A percentile compares a stretch with the other conserved stretches of the same genome.
These are phyloP conservation scores for Aspergillus saccharolyticus DNA, from an alignment of 495 filamentous ascomycete species.

Conservation along the genomic window DNA sequence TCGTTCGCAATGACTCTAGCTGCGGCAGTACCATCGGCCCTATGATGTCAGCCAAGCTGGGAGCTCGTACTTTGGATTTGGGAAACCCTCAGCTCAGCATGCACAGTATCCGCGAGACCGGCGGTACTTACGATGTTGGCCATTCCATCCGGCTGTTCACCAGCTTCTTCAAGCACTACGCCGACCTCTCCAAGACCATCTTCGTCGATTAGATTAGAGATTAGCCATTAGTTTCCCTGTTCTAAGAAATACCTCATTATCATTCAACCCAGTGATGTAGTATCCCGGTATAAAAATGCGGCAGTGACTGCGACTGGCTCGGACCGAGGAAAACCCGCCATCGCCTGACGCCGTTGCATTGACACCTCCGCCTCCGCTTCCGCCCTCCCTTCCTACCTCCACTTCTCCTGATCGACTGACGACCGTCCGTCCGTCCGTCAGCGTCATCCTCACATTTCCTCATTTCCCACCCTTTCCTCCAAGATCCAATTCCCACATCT, in stretches of 20 bases:
- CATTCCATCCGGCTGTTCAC: slow-evolving; percentile 82
- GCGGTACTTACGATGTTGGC: slow-evolving; percentile 80
- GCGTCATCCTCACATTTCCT: background rate
- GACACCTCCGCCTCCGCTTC: background rate
- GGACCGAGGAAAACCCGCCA: slow-evolving; percentile 25
- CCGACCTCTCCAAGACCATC: slow-evolving; percentile 72
- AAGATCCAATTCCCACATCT: background rate
- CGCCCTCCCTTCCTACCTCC: slow-evolving; percentile 7
- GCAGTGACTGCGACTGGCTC: background rate
- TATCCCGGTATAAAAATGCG: slow-evolving; percentile 1
- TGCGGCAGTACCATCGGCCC: slow-evolving; percentile 97
- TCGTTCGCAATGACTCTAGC: slow-evolving; percentile 89
- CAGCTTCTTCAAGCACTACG: slow-evolving; percentile 79
- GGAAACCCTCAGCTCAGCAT: slow-evolving; percentile 96
- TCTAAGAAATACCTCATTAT: background rate
- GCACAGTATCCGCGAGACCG: slow-evolving; percentile 95
- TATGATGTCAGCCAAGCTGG: slow-evolving; percentile 81
- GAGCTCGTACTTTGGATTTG: slow-evolving; percentile 82
- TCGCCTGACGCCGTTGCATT: slow-evolving; percentile 10
- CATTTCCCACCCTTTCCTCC: slow-evolving; percentile 5
- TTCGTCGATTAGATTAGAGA: slow-evolving; percentile 57
- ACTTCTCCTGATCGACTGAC: slow-evolving; percentile 5
- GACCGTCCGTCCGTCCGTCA: background rate
- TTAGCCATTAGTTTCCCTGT: background rate
- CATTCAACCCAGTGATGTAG: background rate